Conservation (phyloP, 2,329 filamentous ascomycete genomes). For the Alternaria triticina region DNA sequence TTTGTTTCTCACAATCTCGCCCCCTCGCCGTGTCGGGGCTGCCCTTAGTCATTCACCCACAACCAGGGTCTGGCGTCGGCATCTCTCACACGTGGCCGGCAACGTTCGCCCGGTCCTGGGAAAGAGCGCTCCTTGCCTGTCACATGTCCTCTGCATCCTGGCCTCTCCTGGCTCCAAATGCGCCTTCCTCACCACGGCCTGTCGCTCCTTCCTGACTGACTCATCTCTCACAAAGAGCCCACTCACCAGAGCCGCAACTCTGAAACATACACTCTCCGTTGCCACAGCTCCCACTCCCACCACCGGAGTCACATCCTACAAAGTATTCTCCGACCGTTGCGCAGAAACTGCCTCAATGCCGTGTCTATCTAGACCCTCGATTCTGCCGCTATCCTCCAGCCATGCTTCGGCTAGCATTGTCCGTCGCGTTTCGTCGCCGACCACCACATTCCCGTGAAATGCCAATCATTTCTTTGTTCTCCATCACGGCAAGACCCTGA, state of each 20-base stretch:
- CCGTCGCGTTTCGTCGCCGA: not conserved
- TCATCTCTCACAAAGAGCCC: conserved; percentile 4
- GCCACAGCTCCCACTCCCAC: conserved; percentile 15
- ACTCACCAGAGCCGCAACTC: conserved; percentile 3
- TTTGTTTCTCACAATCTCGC: conserved; percentile 1
- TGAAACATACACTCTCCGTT: conserved; percentile 30
- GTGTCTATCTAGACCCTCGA: not conserved
- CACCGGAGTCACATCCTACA: not conserved
- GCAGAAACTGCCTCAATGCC: not conserved
- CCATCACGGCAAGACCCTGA: not conserved
- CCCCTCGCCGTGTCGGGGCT: not conserved
- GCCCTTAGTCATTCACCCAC: not conserved
- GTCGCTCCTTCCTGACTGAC: not conserved
- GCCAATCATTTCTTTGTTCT: not conserved
- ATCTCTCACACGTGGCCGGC: conserved; percentile 20
- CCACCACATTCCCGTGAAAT: not conserved
- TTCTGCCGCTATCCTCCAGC: not conserved
- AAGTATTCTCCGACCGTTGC: conserved; percentile 3
- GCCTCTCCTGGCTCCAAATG: not conserved
- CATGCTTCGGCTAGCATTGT: not conserved
- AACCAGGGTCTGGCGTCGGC: conserved; percentile 1
- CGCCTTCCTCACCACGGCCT: not conserved
- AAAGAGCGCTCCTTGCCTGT: not conserved
- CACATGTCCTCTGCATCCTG: not conserved
- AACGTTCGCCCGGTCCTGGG: conserved; percentile 7